Conservation (phyloP, 805 yeast species). For the Ogataea degrootiae region DNA sequence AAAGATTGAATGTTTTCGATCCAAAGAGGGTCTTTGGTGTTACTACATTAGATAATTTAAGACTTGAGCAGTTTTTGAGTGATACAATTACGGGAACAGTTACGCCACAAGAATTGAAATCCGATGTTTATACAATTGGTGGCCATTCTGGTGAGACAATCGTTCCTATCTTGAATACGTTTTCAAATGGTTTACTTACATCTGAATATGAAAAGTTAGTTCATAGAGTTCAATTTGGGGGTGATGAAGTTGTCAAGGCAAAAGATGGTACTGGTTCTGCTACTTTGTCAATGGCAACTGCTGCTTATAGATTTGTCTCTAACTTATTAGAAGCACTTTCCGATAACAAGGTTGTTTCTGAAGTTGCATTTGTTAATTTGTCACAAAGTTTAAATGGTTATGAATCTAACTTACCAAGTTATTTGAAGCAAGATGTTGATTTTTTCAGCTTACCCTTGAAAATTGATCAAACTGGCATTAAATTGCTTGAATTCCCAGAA, state of each 20-base stretch:
- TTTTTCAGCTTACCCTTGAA: conserved; percentile 47
- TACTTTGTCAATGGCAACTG: conserved; percentile 92
- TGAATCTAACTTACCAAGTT: conserved; percentile 35
- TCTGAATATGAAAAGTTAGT: conserved; percentile 47
- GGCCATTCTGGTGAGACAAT: conserved; percentile 95
- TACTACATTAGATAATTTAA: conserved; percentile 54
- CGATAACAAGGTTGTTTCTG: conserved; percentile 28
- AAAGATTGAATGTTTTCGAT: conserved; percentile 45
- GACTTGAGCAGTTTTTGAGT: conserved; percentile 21
- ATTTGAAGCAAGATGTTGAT: conserved; percentile 26
- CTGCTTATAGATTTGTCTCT: conserved; percentile 79
- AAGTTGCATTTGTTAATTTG: conserved; percentile 49
- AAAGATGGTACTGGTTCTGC: conserved; percentile 95
- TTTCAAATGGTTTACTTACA: conserved; percentile 2
- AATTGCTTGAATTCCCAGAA: conserved; percentile 15
- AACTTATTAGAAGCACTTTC: conserved; percentile 26
- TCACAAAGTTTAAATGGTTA: conserved; percentile 40
- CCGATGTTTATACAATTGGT: conserved; percentile 56
- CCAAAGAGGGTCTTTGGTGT: conserved; percentile 53
- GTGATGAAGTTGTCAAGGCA: conserved; percentile 95
- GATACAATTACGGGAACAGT: conserved; percentile 1
- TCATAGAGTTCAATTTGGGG: conserved; percentile 81
- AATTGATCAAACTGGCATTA: conserved; percentile 35
- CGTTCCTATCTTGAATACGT: conserved; percentile 50
- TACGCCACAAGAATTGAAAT: conserved; percentile 26